A percentile compares a stretch with the other conserved stretches of the same genome.
These are phyloP conservation scores for Lichtheimia corymbifera DNA, from an alignment of 371 early-diverging fungal genomes.

Conservation along the genomic window DNA sequence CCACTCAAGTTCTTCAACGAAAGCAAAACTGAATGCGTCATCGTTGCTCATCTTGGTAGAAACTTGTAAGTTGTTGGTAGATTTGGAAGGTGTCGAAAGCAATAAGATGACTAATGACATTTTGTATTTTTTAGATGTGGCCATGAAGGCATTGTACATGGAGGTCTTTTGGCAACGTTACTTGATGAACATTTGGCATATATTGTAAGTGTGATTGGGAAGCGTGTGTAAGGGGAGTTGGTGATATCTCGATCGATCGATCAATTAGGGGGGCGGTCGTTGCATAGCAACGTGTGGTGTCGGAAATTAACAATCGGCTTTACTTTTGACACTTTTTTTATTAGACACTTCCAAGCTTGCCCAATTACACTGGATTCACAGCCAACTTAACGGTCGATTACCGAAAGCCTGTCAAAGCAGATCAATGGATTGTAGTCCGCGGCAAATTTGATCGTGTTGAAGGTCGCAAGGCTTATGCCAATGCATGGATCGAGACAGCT, in stretches of 20 bases:
- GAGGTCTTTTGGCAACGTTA: slow-evolving; percentile 74
- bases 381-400: slow-evolving; percentile 78
- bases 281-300: too few species aligned
- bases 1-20: slow-evolving; percentile 47
- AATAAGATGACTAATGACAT: background rate
- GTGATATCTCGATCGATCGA: background rate
- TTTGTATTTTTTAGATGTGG: slow-evolving; percentile 49
- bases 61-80: slow-evolving; percentile 33
- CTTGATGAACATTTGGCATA: slow-evolving; percentile 66
- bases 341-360: slow-evolving; percentile 59
- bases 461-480: slow-evolving; percentile 73
- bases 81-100: background rate
- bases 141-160: slow-evolving; percentile 77
- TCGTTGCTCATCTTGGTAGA: slow-evolving; percentile 38
- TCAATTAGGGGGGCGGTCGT: background rate
- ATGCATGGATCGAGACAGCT: slow-evolving; percentile 59
- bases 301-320: too few species aligned
- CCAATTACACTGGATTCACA: slow-evolving; percentile 72
- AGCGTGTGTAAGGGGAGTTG: background rate
- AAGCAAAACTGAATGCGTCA: slow-evolving; percentile 42
- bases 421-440: slow-evolving; percentile 66
- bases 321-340: background rate
- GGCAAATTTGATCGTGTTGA: slow-evolving; percentile 63
- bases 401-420: slow-evolving; percentile 66
- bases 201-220: slow-evolving; percentile 47